These are phyloP conservation scores for Pyrrhoderma noxium DNA, from an alignment of 1,284 basidiomycete genomes.

Conservation along the genomic window DNA sequence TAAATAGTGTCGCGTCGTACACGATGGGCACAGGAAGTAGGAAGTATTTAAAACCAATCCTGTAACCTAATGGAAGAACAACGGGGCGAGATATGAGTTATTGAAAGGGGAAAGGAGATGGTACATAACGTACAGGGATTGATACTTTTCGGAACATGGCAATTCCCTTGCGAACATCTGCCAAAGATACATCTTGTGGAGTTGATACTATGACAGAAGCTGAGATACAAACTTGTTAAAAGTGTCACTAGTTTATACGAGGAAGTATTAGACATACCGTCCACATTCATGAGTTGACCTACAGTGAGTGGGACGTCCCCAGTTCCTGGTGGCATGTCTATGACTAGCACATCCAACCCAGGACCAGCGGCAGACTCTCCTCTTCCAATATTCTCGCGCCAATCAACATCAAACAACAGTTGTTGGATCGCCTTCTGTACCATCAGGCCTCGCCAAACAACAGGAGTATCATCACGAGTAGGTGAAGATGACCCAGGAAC, in stretches of 20 bases:
- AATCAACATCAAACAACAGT: conserved; percentile 94
- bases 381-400: conserved; percentile 39
- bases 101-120: background rate
- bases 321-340: conserved; percentile 98
- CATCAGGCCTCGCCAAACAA: conserved; percentile 98
- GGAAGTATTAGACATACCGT: conserved; percentile 46
- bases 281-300: conserved; percentile 83
- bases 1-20: conserved; percentile 63
- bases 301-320: conserved; percentile 93
- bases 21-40: conserved; percentile 80
- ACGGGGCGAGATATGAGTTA: background rate
- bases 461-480: conserved; percentile 56
- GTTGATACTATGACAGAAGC: conserved; percentile 92
- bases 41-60: conserved; percentile 91
- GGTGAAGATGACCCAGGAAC: conserved; percentile 32
- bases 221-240: conserved; percentile 26
- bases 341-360: conserved; percentile 77
- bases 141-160: conserved; percentile 88
- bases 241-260: background rate
- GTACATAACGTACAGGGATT: conserved; percentile 60
- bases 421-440: conserved; percentile 99
- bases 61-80: conserved; percentile 53
- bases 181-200: conserved; percentile 90
- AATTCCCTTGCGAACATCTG: conserved; percentile 91
- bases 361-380: conserved; percentile 27